phyloP scores from a whole-genome alignment of 2,329 filamentous ascomycete genomes.

The Aotearoamyces nothofagi region DNA sequence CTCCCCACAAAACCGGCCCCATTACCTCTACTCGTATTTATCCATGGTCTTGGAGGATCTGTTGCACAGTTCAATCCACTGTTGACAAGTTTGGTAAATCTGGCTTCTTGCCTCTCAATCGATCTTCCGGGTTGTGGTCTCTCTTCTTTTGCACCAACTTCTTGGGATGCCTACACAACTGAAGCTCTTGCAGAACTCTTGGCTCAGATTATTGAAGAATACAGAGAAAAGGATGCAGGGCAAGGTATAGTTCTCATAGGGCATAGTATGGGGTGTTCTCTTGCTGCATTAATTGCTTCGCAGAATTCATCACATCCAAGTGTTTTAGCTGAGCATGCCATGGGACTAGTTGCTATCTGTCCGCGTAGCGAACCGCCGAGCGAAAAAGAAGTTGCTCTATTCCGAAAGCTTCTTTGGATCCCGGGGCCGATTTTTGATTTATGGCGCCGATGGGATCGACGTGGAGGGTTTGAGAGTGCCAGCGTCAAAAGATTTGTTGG shows the following conservation, averaged over 20 bases:
- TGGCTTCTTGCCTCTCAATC: conserved; percentile 73
- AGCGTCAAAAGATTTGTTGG: conserved; percentile 73
- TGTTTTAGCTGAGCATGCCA: conserved; percentile 45
- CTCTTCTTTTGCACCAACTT: conserved; percentile 55
- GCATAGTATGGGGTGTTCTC: conserved; percentile 79
- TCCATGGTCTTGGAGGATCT: conserved; percentile 89
- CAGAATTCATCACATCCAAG: conserved; percentile 32
- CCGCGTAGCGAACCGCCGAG: conserved; percentile 52
- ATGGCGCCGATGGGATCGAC: conserved; percentile 62
- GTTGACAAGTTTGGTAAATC: conserved; percentile 65
- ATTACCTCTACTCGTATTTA: conserved; percentile 73
- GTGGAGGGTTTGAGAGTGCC: conserved; percentile 61
- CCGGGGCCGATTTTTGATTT: conserved; percentile 62
- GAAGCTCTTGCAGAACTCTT: conserved; percentile 64
- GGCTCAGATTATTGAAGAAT: conserved; percentile 55
- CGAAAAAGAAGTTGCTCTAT: conserved; percentile 31
- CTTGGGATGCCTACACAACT: conserved; percentile 67
- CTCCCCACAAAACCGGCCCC: conserved; percentile 58
- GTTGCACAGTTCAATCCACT: conserved; percentile 76
- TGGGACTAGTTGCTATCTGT: conserved; percentile 69
- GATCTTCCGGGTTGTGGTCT: conserved; percentile 84
- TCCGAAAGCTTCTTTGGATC: conserved; percentile 47
- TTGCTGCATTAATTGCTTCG: conserved; percentile 55
- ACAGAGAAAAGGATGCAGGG: conserved; percentile 45
- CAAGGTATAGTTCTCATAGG: conserved; percentile 71